These are phyloP conservation scores for Amborella trichopoda DNA, from an alignment of 164 flowering plant genomes.

Conservation along the genomic window DNA sequence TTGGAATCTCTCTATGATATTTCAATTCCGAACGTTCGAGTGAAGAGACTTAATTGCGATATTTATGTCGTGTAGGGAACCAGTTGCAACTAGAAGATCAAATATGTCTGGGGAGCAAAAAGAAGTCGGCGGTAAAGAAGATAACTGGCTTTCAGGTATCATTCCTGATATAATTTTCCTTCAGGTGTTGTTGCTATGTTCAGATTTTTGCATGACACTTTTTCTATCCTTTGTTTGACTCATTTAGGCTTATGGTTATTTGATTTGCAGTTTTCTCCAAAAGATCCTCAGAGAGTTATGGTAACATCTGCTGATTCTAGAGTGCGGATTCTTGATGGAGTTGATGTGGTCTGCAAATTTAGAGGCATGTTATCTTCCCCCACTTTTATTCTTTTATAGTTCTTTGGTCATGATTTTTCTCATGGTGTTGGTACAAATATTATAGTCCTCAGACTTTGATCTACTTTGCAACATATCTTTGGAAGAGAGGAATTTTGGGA, in stretches of 20 bases:
- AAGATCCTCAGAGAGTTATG: conserved; percentile 42
- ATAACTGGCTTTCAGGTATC: conserved; percentile 77
- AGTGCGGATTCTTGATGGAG: conserved; percentile 41
- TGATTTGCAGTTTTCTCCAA: conserved; percentile 52
- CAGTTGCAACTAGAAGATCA: conserved; percentile 34
- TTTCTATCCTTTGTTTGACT: not conserved
- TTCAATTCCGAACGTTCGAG: not conserved
- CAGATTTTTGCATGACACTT: too few species aligned
- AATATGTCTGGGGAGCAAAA: conserved; percentile 44
- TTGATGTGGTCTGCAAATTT: conserved; percentile 38
- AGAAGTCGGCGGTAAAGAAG: conserved; percentile 48
- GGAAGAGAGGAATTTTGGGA: too few species aligned
- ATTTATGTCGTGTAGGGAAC: conserved; percentile 50
- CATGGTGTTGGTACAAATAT: not conserved
- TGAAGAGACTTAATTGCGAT: too few species aligned
- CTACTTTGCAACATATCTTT: too few species aligned
- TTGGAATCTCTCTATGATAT: not conserved
- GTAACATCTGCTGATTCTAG: conserved; percentile 71
- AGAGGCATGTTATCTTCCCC: conserved; percentile 28
- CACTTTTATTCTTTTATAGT: not conserved
- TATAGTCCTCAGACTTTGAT: not conserved
- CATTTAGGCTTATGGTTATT: not conserved
- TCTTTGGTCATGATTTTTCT: not conserved
- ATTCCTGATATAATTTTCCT: too few species aligned
- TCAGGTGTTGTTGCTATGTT: too few species aligned